Evolutionary conservation across 2,329 filamentous ascomycete genomes (phyloP).

Genomic region (Penicillium rolfsii): DNA sequence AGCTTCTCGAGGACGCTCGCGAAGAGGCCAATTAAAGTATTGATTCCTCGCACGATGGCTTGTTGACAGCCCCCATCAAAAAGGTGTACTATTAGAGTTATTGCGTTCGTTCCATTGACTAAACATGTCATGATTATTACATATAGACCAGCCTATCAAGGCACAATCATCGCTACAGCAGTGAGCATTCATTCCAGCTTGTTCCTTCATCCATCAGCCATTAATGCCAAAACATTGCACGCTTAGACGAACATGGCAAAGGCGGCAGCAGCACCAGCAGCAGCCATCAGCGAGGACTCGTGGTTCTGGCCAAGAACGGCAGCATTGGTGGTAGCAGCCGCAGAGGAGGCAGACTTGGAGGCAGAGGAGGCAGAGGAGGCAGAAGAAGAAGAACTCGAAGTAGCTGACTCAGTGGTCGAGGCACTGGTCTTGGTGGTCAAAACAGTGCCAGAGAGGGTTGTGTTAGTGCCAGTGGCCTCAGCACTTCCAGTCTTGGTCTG

Average conservation of each 20-base stretch:
- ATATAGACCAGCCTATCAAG: slow-evolving; percentile 7
- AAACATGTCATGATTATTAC: slow-evolving; percentile 8
- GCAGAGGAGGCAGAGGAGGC: slow-evolving; percentile 10
- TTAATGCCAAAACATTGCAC: neutral
- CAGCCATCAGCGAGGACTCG: slow-evolving; percentile 35
- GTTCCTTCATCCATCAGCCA: neutral
- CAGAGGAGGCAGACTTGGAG: slow-evolving; percentile 23
- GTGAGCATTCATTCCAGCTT: neutral
- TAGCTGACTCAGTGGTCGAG: neutral
- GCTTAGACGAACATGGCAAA: slow-evolving; percentile 36
- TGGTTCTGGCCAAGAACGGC: slow-evolving; percentile 29
- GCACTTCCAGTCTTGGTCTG: slow-evolving; percentile 8
- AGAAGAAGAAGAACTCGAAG: slow-evolving; percentile 12
- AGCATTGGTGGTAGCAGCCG: slow-evolving; percentile 31
- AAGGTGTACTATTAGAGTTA: slow-evolving; percentile 7
- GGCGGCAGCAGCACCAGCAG: slow-evolving; percentile 34
- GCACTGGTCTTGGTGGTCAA: neutral
- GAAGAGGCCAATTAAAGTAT: slow-evolving; percentile 9
- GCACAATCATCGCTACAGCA: slow-evolving; percentile 1
- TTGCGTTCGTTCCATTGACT: slow-evolving; percentile 5
- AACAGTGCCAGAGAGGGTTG: slow-evolving; percentile 9
- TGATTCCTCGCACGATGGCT: neutral
- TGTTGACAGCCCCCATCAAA: neutral
- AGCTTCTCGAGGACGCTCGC: slow-evolving; percentile 27
- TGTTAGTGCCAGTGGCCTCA: slow-evolving; percentile 16